A percentile compares a stretch with the other conserved stretches of the same genome.
These are phyloP conservation scores for Nakaseomyces delphensis DNA, from an alignment of 1,139 yeast species.

Conservation along the genomic window DNA sequence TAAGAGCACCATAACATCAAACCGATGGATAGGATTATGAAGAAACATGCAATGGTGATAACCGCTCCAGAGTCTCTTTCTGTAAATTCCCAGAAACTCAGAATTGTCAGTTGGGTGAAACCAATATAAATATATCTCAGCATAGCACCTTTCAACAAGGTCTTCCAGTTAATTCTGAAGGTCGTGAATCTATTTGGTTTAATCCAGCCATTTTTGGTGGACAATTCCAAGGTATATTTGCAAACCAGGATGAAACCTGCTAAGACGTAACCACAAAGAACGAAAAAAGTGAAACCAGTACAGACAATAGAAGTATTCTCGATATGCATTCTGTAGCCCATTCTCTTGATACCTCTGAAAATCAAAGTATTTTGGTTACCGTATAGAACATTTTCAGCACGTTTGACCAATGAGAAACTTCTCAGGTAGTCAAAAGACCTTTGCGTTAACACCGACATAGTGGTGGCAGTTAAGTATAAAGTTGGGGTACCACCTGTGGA, in stretches of 20 bases:
- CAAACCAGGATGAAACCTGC: conserved; percentile 41
- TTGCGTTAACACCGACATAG: conserved; percentile 62
- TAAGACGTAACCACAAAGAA: conserved; percentile 56
- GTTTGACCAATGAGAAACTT: conserved; percentile 23
- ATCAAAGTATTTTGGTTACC: conserved; percentile 45
- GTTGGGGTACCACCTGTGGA: conserved; percentile 72
- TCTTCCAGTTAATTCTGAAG: conserved; percentile 46
- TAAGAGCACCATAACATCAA: conserved; percentile 52
- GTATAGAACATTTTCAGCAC: conserved; percentile 33
- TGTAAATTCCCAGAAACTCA: conserved; percentile 70
- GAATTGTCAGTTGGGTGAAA: conserved; percentile 58
- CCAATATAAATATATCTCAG: conserved; percentile 68
- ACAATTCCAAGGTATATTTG: conserved; percentile 44
- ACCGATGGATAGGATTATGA: conserved; percentile 46
- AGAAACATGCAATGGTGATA: conserved; percentile 57
- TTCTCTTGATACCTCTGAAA: conserved; percentile 66
- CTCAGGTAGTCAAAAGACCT: conserved; percentile 41
- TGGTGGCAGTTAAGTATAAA: conserved; percentile 48
- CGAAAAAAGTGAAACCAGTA: conserved; percentile 69
- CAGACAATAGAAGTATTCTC: conserved; percentile 67
- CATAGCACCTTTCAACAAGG: conserved; percentile 56
- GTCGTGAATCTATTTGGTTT: conserved; percentile 41
- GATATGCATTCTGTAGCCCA: conserved; percentile 57
- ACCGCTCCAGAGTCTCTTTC: conserved; percentile 67
- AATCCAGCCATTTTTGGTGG: conserved; percentile 37